Base-by-base conservation (phyloP, 805 yeast species). In the Candida vaughaniae region DNA sequence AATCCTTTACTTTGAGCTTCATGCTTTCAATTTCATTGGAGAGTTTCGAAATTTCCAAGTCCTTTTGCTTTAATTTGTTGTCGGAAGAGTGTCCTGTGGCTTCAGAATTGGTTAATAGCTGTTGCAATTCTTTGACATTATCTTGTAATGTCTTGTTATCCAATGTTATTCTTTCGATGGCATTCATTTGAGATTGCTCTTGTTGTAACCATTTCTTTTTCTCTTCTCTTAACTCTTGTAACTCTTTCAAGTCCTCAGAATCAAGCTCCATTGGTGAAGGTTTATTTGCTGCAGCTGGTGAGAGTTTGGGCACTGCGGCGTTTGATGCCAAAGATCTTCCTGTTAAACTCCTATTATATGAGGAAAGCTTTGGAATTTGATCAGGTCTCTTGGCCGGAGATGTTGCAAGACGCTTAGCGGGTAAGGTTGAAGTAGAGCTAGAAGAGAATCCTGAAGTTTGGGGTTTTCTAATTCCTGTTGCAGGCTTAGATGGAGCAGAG, bases 331-430 rank as follows among this genome's bases (percentile, higher is more conserved):
- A 54, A 10, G 75, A 63, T 43, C 77, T 60, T 2, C 70, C 71
- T 0, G 77, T 64, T 19, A 71, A 52, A 2, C 74, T 60, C 29
- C 69, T 62, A n/a, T 64, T 60, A 34, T 41, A 46, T 15, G 58
- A 47, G 1, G 66, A 52, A 5, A 52, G 50, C 38, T 59, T 67
- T 12, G 52, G 44, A 2, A 38, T 30, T 47, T 56, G 46, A 48
- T 71, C 55, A 1, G 54, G 54, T 27, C 73, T 56, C 49, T 78
- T 82, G 23, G 78, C 69, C 1, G 91, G 91, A 0, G 90, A 83
- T 0, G 85, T 67, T 0, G 91, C 85, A 0, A 75, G 72, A 43
- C 93, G 67, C 49, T 84, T 84, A 3, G 83, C 69, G 3, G 90
- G 90, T 14, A 82, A 62, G 2, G 62, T 55, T 3, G 54, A 39